These are phyloP conservation scores for Mycena vitilis DNA, from an alignment of 768 basidiomycete genomes.

Conservation along the genomic window DNA sequence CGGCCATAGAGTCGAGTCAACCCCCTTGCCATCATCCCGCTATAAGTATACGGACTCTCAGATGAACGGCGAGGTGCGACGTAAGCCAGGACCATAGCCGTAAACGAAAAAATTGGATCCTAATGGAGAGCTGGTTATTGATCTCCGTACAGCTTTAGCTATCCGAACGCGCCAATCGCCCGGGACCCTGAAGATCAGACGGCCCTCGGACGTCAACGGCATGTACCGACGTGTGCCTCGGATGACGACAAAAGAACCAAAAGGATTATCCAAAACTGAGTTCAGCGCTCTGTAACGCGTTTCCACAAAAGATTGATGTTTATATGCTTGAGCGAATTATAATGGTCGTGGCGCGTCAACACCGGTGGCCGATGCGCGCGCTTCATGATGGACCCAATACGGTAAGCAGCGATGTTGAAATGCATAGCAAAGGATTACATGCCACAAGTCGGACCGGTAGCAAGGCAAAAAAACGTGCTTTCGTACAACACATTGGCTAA, in stretches of 20 bases:
- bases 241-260: conserved; percentile 3
- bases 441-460: conserved; percentile 8
- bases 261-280: neutral
- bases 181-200: conserved; percentile 30
- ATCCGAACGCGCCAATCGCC: conserved; percentile 31
- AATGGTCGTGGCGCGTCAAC: neutral
- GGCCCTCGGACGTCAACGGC: conserved; percentile 24
- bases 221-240: conserved; percentile 5
- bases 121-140: conserved; percentile 26
- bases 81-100: conserved; percentile 15
- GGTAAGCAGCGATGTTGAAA: neutral
- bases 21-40: neutral
- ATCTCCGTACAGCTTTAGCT: conserved; percentile 24
- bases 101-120: conserved; percentile 16
- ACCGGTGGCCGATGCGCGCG: neutral
- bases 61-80: conserved; percentile 26
- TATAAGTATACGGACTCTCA: conserved; percentile 30
- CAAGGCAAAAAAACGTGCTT: neutral
- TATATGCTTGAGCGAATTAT: neutral
- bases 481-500: neutral
- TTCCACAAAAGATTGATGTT: too few relatives aligned
- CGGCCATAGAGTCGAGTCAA: conserved; percentile 9
- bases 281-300: too few relatives aligned
- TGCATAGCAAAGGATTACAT: neutral
- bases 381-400: neutral